phyloP scores from a whole-genome alignment of 2,329 filamentous ascomycete species.

The Claviceps pazoutovae region DNA sequence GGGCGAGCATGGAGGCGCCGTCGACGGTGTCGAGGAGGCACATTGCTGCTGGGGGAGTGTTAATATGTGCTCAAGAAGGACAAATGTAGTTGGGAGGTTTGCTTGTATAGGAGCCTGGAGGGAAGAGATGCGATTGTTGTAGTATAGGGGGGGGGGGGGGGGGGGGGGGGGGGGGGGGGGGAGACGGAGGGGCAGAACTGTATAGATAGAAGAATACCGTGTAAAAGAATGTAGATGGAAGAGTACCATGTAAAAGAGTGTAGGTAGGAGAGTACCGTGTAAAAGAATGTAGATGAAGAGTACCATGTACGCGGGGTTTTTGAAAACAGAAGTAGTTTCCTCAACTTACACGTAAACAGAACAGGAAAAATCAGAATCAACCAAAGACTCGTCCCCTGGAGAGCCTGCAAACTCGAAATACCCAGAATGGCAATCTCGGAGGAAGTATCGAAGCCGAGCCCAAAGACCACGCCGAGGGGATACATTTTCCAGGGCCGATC shows the following conservation, averaged over 20 bases:
- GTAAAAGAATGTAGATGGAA: too few species aligned
- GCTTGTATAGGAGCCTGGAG: too few species aligned
- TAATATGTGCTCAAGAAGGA: background rate
- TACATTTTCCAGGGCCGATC: slow-evolving; percentile 91
- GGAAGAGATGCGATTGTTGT: too few species aligned
- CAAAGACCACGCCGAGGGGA: slow-evolving; percentile 75
- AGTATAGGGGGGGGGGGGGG: too few species aligned
- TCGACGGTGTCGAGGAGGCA: slow-evolving; percentile 87
- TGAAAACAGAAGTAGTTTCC: too few species aligned
- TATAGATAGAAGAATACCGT: too few species aligned
- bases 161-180: too few species aligned
- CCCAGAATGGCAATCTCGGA: slow-evolving; percentile 87
- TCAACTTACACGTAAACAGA: slow-evolving; percentile 60
- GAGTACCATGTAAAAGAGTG: too few species aligned
- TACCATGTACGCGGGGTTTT: too few species aligned
- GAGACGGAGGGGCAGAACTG: too few species aligned
- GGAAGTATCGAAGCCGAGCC: slow-evolving; percentile 87
- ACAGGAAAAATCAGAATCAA: slow-evolving; percentile 83
- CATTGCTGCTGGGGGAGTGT: slow-evolving; percentile 56
- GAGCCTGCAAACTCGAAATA: slow-evolving; percentile 76
- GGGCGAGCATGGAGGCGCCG: slow-evolving; percentile 84
- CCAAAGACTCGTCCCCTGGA: slow-evolving; percentile 82
- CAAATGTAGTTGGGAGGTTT: background rate
- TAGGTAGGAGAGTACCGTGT: too few species aligned
- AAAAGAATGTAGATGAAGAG: too few species aligned